Evolutionary conservation across 495 filamentous ascomycete genomes (phyloP), one percentile per base, ranked within the genome.

Genomic region (Tuber magnatum): DNA sequence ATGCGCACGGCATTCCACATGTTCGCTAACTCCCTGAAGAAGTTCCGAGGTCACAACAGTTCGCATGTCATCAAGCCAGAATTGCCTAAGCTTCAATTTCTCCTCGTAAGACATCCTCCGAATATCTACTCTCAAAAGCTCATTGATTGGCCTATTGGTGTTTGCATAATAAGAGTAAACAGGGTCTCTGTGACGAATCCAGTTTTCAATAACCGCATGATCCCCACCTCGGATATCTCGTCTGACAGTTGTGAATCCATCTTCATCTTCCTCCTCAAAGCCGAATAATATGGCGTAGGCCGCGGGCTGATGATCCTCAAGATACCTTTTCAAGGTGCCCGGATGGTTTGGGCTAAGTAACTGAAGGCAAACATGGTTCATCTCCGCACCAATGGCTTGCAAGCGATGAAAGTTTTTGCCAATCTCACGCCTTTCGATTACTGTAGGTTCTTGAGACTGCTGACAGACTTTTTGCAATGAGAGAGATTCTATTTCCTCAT

Each of bases 401-500:
- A 77, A 83, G 10, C 79, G 86, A 76, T 78, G 56, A 44, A 73
- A 78, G 43, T 81, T 75, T 72, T 82, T 78, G 51, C 73, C 80
- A 43, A 44, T 77, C 24, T 77, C 72, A n/a, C 77, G 75, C 68
- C 84, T 85, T 76, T 89, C 88, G 7, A 82, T 70, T 20, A 78
- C 83, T 12, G 87, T 89, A 12, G 81, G 84, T 20, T 76, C 74
- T 65, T 65, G 56, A 38, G 78, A 70, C 20, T 76, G 70, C 65
- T 80, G 76, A 0, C 77, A 75, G 41, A 89, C 83, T 2, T 74
- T 72, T 8, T 85, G 81, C 2, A 91, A 84, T 70, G 88, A 89
- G 24, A 87, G 76, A 0, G 82, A 77, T 72, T 85, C 80, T 1
- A 91, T 82, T 28, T 83, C 75, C 46, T 91, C 87, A 0, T 88